A percentile compares a stretch with the other conserved stretches of the same genome.
Conservation (phyloP, 805 yeast genomes). For the Kuraishia capsulata region DNA sequence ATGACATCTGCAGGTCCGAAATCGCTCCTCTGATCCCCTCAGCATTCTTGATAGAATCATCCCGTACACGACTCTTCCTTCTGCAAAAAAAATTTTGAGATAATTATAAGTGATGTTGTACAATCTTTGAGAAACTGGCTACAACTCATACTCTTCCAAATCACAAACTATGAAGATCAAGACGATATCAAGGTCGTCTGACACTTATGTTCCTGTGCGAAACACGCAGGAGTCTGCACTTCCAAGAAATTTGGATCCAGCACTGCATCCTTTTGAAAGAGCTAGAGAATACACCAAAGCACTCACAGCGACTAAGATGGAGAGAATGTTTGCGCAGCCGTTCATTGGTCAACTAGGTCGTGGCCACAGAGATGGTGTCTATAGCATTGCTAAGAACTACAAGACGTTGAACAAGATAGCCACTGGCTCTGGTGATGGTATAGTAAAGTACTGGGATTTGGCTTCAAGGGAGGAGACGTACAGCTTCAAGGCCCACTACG, state of each 20-base stretch:
- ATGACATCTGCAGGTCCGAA: no score
- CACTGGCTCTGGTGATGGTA: slow-evolving; percentile 93
- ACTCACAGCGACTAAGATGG: slow-evolving; percentile 88
- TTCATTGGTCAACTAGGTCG: slow-evolving; percentile 90
- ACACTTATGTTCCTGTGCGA: slow-evolving; percentile 84
- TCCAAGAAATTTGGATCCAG: slow-evolving; percentile 88
- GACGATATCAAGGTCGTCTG: slow-evolving; percentile 83
- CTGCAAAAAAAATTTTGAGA: no score
- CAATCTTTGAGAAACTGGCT: no score
- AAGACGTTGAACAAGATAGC: slow-evolving; percentile 66
- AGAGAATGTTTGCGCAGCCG: slow-evolving; percentile 96
- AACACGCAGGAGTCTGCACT: slow-evolving; percentile 81
- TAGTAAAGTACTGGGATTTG: slow-evolving; percentile 89
- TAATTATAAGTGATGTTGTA: no score
- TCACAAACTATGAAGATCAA: slow-evolving; percentile 69
- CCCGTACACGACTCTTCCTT: no score
- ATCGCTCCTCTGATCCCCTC: no score
- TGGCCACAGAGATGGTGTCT: slow-evolving; percentile 94
- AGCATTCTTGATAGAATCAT: no score
- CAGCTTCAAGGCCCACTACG: slow-evolving; percentile 82
- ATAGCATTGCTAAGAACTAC: slow-evolving; percentile 75
- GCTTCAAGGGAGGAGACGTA: slow-evolving; percentile 67
- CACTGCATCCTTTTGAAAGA: slow-evolving; percentile 92
- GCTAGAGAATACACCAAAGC: slow-evolving; percentile 96
- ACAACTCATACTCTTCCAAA: no score